A percentile compares a stretch with the other conserved stretches of the same genome.
These are phyloP conservation scores for Aspergillus leporis DNA, from an alignment of 495 filamentous ascomycete genomes.

Conservation along the genomic window DNA sequence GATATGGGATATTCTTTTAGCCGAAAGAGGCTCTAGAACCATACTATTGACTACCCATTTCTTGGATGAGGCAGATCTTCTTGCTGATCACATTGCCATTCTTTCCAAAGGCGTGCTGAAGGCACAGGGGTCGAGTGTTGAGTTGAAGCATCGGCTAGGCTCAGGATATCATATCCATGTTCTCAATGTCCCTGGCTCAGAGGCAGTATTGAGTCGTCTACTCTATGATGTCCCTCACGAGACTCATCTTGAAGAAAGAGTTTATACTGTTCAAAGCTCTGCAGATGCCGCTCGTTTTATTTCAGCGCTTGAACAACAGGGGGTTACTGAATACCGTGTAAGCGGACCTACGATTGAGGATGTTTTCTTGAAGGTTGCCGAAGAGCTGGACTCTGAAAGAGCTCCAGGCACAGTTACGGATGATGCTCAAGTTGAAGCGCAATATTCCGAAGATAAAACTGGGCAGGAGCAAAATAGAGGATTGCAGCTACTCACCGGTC, in stretches of 20 bases:
- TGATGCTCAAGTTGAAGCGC: background rate
- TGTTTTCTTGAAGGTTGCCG: conserved; percentile 80
- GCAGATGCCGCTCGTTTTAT: conserved; percentile 65
- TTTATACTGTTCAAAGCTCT: conserved; percentile 67
- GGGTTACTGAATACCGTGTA: conserved; percentile 70
- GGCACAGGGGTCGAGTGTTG: conserved; percentile 74
- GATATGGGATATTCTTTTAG: conserved; percentile 87
- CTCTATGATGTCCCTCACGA: conserved; percentile 58
- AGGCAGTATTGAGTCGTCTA: conserved; percentile 34
- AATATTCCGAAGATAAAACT: conserved; percentile 1
- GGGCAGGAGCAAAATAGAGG: conserved; percentile 17
- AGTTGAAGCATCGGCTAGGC: conserved; percentile 67
- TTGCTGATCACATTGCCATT: conserved; percentile 77
- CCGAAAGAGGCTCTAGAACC: conserved; percentile 72
- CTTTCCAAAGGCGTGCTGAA: conserved; percentile 71
- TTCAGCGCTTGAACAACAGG: conserved; percentile 58
- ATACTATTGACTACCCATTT: conserved; percentile 87
- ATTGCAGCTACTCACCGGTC: conserved; percentile 66
- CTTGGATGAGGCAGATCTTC: conserved; percentile 73
- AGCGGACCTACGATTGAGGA: conserved; percentile 85
- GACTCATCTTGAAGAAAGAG: conserved; percentile 63
- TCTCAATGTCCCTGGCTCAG: conserved; percentile 46
- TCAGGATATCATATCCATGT: conserved; percentile 78
- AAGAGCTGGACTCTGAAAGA: conserved; percentile 46
- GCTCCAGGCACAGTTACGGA: conserved; percentile 32